Conservation (phyloP, 306 rosid species). For the Glycine latifolia region DNA sequence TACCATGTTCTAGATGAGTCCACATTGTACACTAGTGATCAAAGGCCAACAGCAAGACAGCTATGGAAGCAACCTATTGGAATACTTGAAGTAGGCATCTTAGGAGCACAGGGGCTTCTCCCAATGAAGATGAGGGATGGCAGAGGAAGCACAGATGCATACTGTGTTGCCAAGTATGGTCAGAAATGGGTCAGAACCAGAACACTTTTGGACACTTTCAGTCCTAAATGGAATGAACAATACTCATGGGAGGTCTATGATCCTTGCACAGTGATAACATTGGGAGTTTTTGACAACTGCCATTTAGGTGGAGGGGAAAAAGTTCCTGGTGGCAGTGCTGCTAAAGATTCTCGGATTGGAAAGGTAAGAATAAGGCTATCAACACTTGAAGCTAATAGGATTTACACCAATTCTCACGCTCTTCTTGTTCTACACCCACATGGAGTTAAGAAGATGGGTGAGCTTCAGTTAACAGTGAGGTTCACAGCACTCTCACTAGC, state of each 20-base stretch:
- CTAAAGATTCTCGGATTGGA: conserved; percentile 72
- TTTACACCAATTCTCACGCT: conserved; percentile 71
- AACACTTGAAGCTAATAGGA: conserved; percentile 73
- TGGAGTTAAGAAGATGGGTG: conserved; percentile 93
- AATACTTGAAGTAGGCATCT: conserved; percentile 80
- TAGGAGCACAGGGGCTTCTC: conserved; percentile 82
- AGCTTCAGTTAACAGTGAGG: conserved; percentile 79
- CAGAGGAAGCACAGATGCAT: conserved; percentile 81
- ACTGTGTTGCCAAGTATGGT: conserved; percentile 85
- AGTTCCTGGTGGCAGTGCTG: conserved; percentile 48
- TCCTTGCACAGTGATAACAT: conserved; percentile 84
- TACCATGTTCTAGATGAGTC: conserved; percentile 93
- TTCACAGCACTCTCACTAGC: conserved; percentile 77
- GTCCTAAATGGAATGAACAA: conserved; percentile 95
- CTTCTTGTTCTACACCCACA: conserved; percentile 77
- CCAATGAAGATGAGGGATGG: conserved; percentile 89
- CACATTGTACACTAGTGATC: conserved; percentile 79
- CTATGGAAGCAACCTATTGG: conserved; percentile 89
- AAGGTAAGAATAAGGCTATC: conserved; percentile 85
- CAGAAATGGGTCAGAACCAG: conserved; percentile 92
- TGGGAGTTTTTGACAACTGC: conserved; percentile 86
- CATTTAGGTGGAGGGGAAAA: conserved; percentile 72
- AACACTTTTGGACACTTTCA: conserved; percentile 69
- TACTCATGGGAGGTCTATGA: conserved; percentile 95
- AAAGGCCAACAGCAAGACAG: conserved; percentile 86